These are phyloP conservation scores for Pulveroboletus sp. DNA, from an alignment of 768 basidiomycete species.

Conservation along the genomic window DNA sequence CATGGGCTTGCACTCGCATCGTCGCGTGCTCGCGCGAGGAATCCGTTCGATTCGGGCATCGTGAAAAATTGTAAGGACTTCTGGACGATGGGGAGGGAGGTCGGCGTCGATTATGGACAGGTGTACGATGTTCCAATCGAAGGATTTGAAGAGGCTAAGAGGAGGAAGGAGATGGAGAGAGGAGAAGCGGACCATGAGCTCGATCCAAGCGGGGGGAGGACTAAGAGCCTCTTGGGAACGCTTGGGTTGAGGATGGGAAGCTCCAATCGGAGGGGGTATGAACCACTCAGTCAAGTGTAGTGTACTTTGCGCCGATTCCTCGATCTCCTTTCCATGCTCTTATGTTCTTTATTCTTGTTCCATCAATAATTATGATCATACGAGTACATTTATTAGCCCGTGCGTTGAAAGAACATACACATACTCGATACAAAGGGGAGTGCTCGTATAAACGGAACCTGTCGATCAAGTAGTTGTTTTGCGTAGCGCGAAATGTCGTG, in stretches of 20 bases:
- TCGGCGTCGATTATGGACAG: conserved; percentile 86
- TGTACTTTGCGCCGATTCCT: not conserved
- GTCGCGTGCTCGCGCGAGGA: conserved; percentile 54
- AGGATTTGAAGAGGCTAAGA: conserved; percentile 75
- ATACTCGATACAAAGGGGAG: no score
- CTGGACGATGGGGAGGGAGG: conserved; percentile 80
- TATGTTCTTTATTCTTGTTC: no score
- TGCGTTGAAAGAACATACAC: no score
- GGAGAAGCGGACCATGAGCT: conserved; percentile 41
- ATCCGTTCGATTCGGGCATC: conserved; percentile 88
- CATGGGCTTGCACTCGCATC: conserved; percentile 74
- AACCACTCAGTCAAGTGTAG: conserved; percentile 31
- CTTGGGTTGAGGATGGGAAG: conserved; percentile 35
- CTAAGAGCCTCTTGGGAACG: conserved; percentile 36
- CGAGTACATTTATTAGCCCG: no score
- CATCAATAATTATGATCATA: no score
- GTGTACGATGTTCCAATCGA: conserved; percentile 87
- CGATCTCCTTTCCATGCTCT: no score
- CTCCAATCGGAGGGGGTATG: conserved; percentile 32
- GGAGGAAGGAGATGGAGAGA: conserved; percentile 48
- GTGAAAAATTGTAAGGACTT: conserved; percentile 86
- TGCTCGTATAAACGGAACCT: no score
- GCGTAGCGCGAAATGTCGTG: no score
- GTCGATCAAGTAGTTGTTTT: no score
- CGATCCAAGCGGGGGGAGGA: conserved; percentile 37